Percentiles rank a stretch among this genome's conserved stretches.
Conservation (phyloP, 2,329 filamentous ascomycete genomes). For the Pyrenochaeta sp. region DNA sequence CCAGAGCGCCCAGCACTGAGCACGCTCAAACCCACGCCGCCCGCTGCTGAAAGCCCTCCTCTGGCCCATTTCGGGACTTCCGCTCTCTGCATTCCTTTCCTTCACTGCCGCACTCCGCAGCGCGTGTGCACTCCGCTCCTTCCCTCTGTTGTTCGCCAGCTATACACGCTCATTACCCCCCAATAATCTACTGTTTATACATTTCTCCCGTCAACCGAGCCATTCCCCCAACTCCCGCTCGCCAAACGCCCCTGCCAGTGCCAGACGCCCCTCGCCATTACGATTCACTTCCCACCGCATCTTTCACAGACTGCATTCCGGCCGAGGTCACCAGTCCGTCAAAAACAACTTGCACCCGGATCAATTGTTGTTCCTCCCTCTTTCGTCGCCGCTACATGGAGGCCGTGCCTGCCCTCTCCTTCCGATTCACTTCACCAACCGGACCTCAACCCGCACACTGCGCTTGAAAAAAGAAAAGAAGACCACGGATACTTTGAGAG, state of each 20-base stretch:
- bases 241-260: conserved; percentile 2
- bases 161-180: conserved; percentile 33
- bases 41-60: conserved; percentile 24
- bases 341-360: neutral
- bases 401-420: conserved; percentile 25
- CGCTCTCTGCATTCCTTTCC: conserved; percentile 27
- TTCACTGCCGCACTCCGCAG: conserved; percentile 29
- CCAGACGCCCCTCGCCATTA: conserved; percentile 7
- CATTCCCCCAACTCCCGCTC: conserved; percentile 7
- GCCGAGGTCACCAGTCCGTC: too few relatives aligned
- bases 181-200: conserved; percentile 28
- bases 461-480: conserved; percentile 9
- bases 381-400: conserved; percentile 35
- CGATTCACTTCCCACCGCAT: conserved; percentile 2
- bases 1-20: conserved; percentile 21
- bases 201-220: conserved; percentile 22
- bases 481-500: too few relatives aligned
- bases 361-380: conserved; percentile 12
- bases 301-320: conserved; percentile 10
- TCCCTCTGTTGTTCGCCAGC: conserved; percentile 20
- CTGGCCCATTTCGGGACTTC: conserved; percentile 26
- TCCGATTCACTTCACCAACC: conserved; percentile 11
- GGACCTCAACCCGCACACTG: conserved; percentile 5
- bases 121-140: conserved; percentile 34
- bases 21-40: conserved; percentile 17